Evolutionary conservation across 495 filamentous ascomycete species (phyloP).

Genomic region (Penicillium macrosclerotiorum): DNA sequence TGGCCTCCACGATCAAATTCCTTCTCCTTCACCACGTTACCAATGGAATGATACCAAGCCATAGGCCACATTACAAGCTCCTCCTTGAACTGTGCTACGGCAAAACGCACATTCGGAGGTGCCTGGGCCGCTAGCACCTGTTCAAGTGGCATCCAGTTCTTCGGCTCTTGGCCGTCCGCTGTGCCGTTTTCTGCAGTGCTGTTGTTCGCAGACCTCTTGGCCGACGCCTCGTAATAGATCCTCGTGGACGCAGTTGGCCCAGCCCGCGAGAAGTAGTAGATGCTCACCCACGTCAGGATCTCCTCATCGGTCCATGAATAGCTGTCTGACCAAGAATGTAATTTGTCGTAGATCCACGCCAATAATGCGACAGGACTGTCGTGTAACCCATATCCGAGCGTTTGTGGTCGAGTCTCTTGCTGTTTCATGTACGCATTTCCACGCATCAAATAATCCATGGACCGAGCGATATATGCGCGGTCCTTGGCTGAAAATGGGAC

Average conservation of each 20-base stretch:
- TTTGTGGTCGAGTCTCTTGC: conserved; percentile 51
- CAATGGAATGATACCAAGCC: conserved; percentile 40
- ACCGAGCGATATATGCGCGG: conserved; percentile 29
- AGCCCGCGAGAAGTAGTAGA: conserved; percentile 52
- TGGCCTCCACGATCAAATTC: conserved; percentile 48
- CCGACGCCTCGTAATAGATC: conserved; percentile 49
- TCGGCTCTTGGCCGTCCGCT: not conserved
- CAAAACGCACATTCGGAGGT: conserved; percentile 34
- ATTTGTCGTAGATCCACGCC: conserved; percentile 56
- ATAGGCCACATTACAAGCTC: conserved; percentile 43
- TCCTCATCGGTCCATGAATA: conserved; percentile 56
- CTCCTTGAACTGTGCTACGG: conserved; percentile 40
- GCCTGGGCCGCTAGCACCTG: conserved; percentile 16
- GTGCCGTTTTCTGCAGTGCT: conserved; percentile 3
- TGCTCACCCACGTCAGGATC: conserved; percentile 53
- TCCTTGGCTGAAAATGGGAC: conserved; percentile 38
- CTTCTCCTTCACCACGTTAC: conserved; percentile 39
- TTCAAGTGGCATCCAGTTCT: conserved; percentile 16
- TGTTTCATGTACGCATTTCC: conserved; percentile 44
- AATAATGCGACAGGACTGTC: conserved; percentile 52
- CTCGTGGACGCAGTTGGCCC: conserved; percentile 47
- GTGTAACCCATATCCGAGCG: conserved; percentile 46
- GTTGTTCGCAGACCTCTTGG: conserved; percentile 16
- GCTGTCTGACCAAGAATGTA: conserved; percentile 49
- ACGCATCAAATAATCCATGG: conserved; percentile 32